Evolutionary conservation across 768 basidiomycete genomes (phyloP), one percentile per base, ranked within the genome.

Genomic region (Holtermannia corniformis): DNA sequence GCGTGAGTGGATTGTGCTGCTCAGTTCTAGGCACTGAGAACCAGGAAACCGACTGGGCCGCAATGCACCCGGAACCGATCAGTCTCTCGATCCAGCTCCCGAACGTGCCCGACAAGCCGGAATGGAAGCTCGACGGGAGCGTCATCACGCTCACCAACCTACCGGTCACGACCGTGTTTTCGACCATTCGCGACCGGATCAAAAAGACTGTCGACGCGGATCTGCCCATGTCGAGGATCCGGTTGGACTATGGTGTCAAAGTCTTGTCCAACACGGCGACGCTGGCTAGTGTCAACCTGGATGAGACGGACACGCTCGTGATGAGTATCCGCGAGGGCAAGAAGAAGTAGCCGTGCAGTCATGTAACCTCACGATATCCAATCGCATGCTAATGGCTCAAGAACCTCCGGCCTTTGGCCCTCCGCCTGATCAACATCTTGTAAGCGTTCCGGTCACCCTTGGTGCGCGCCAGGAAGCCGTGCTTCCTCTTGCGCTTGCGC

Each of bases 61-160:
- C 77, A 44, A 83, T 89, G 80, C 89, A 96, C 70, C 87, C 90
- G 26, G 85, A 92, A 61, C 86, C 93, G 12, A 87, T 97, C 63
- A 83, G 84, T 22, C 78, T 99, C 44, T 78, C 78, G 27, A 77
- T 97, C 2, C 88, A 92, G 67, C 76, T 99, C 58, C 91, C 93
- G 1, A 78, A 75, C 49, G 83, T 91, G 62, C 75, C 84, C 1
- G 81, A 83, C 27, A 90, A 87, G 68, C 84, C 91, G 0, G 92
- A 93, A 72, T 93, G 87, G 87, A 91, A 93, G 65, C 76, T 95
- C 50, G 82, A 93, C 64, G 92, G 91, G 0, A 78, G 77, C 49
- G 75, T 82, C 40, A 81, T 91, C 54, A 82, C 81, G 10, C 78
- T 99, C 52, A 79, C 82, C 1, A 89, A 95, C 52, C 73, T 96